Base-by-base conservation (phyloP, 2,329 filamentous ascomycete genomes). In the Cryphonectria japonica region DNA sequence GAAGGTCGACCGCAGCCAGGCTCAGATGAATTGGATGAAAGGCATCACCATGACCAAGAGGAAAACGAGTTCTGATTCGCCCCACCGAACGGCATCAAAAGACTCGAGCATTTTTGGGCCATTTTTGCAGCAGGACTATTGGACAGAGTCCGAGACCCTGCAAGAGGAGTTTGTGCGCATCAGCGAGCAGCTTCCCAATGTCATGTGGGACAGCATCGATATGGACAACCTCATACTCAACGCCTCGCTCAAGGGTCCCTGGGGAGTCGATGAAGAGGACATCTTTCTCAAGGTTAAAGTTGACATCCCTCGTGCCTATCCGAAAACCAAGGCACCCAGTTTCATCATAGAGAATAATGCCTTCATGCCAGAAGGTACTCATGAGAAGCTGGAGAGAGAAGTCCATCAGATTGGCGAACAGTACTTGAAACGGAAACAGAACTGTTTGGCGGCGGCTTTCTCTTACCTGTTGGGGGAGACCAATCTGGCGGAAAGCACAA, bases 21-120 rank as follows among this genome's bases (percentile, higher is more conserved):
- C 86, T 32, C 89, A 91, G 73, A 89, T 92, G 69, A 88, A 87
- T 19, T 92, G 89, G 89, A 91, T 92, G 87, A 90, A 88, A 76
- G 89, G 89, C 6, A 89, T 92, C 71, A 89, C 86, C 43, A 89
- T 91, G 82, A 89, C 85, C 65, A 89, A 86, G 78, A 82, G 84
- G 69, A 88, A 86, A 74, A 77, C 82, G 1, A 82, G 82, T 1
- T 76, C 80, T 16, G 83, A 83, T n/a, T 77, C 78, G 9, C 80
- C 87, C 75, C 77, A 83, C 78, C 82, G 87, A 78, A 78, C 86
- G 77, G 79, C 85, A 76, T 83, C 88, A 73, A 81, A 88, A 81
- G 83, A 87, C 78, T 82, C 87, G 73, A 80, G 80, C 9, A 81
- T 88, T 72, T 85, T 88, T 69, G 83, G 84, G 32, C 85, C 85